phyloP scores from a whole-genome alignment of 2,329 filamentous ascomycete genomes.

The Penicillium polonicum region DNA sequence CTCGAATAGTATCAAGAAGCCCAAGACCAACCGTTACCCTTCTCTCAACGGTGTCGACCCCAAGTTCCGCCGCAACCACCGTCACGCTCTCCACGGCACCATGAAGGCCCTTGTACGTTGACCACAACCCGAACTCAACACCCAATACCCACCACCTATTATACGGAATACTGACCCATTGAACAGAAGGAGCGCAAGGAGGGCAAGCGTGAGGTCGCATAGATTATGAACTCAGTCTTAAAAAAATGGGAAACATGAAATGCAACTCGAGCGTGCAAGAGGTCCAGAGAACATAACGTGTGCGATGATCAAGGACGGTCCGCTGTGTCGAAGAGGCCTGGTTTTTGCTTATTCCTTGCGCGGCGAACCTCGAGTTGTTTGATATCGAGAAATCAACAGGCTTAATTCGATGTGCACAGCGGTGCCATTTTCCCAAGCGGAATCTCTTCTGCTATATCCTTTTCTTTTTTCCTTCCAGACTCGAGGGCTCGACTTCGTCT shows the following conservation, averaged over 20 bases:
- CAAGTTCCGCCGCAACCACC: slow-evolving; percentile 99
- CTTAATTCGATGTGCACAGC: slow-evolving; percentile 30
- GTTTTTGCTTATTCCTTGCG: slow-evolving; percentile 29
- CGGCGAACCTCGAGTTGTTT: slow-evolving; percentile 25
- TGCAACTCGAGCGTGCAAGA: slow-evolving; percentile 34
- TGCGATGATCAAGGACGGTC: slow-evolving; percentile 34
- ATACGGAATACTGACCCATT: slow-evolving; percentile 33
- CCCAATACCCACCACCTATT: neutral
- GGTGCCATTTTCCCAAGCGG: slow-evolving; percentile 19
- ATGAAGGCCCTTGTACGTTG: slow-evolving; percentile 89
- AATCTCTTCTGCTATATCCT: slow-evolving; percentile 12
- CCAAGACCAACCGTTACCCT: slow-evolving; percentile 97
- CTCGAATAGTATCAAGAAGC: slow-evolving; percentile 91
- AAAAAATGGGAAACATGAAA: slow-evolving; percentile 33
- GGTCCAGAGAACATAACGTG: slow-evolving; percentile 34
- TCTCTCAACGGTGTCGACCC: slow-evolving; percentile 98
- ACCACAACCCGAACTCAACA: neutral
- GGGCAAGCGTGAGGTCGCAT: slow-evolving; percentile 88
- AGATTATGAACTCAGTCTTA: slow-evolving; percentile 41
- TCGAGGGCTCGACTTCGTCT: slow-evolving; percentile 6
- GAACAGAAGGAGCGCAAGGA: slow-evolving; percentile 94
- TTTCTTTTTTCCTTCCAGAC: slow-evolving; percentile 5
- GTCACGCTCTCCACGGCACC: slow-evolving; percentile 98
- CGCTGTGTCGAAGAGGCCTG: slow-evolving; percentile 30
- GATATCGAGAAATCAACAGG: slow-evolving; percentile 31